A percentile compares a stretch with the other conserved stretches of the same genome.
Conservation (phyloP, 345 rosid genomes). For the Eucalyptus decipiens region DNA sequence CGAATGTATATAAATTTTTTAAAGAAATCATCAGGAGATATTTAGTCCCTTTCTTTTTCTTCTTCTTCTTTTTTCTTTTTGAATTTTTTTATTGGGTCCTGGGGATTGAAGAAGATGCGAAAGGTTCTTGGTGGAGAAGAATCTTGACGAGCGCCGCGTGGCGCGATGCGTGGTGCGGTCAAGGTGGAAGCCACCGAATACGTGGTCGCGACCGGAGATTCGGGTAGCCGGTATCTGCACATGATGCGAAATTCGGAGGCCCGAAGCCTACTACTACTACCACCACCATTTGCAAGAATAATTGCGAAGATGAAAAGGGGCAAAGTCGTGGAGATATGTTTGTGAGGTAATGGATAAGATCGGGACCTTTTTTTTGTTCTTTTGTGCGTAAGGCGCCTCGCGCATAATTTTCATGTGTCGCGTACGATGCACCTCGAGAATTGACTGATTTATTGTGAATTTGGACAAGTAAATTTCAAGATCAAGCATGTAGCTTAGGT, state of each 20-base stretch:
- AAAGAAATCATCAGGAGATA: neutral
- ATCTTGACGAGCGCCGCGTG: neutral
- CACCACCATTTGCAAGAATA: neutral
- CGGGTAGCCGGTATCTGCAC: neutral
- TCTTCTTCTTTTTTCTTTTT: rapidly evolving
- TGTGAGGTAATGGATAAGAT: neutral
- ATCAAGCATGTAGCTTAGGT: rapidly evolving
- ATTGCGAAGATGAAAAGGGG: neutral
- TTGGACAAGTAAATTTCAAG: too few species aligned
- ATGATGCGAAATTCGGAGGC: neutral
- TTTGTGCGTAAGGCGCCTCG: neutral
- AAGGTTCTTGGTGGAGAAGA: neutral
- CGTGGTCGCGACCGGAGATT: neutral
- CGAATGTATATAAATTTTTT: neutral
- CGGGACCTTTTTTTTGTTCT: neutral
- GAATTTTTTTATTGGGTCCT: neutral
- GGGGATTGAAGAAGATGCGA: neutral
- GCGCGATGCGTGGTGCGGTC: neutral
- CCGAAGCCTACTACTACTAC: too few species aligned
- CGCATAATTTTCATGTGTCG: neutral
- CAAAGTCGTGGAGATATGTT: neutral
- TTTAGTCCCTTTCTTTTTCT: neutral
- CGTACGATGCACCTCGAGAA: too few species aligned
- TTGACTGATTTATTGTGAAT: too few species aligned
- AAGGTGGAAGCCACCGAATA: neutral